A percentile compares a stretch with the other conserved stretches of the same genome.
phyloP scores from a whole-genome alignment of 1,139 yeast genomes.

The Hyphopichia burtonii region DNA sequence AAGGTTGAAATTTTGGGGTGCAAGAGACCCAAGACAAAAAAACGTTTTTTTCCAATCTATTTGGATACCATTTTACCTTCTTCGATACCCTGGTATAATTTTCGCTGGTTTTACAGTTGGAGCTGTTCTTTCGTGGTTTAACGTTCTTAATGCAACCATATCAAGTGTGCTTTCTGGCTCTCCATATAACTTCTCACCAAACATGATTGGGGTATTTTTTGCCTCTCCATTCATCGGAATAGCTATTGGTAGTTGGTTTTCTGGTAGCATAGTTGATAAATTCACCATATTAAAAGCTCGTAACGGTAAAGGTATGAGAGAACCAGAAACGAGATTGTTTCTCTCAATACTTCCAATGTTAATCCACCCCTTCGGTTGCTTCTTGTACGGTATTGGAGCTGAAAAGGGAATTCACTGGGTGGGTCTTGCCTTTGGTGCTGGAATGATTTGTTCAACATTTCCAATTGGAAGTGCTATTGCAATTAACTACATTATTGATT shows the following conservation, averaged over 20 bases:
- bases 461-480: constrained; percentile 21
- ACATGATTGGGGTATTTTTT: constrained; percentile 42
- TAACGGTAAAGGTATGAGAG: constrained; percentile 25
- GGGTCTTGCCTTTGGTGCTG: constrained; percentile 22
- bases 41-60: constrained; percentile 12
- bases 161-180: constrained; percentile 37
- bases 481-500: constrained; percentile 20
- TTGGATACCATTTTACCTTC: constrained; percentile 15
- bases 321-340: constrained; percentile 30
- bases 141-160: constrained; percentile 48
- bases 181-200: constrained; percentile 41
- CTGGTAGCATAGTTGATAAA: constrained; percentile 33
- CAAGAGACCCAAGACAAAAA: constrained; percentile 10
- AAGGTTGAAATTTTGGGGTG: constrained; percentile 13
- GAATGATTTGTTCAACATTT: constrained; percentile 19
- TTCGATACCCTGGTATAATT: constrained; percentile 16
- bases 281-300: constrained; percentile 23
- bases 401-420: constrained; percentile 21
- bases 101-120: constrained; percentile 20
- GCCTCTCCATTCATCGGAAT: constrained; percentile 39
- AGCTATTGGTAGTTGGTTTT: constrained; percentile 26
- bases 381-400: constrained; percentile 23
- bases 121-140: constrained; percentile 43
- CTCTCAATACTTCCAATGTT: constrained; percentile 24
- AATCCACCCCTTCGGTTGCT: constrained; percentile 16